Evolutionary conservation across 2,329 filamentous ascomycete species (phyloP).

Genomic region (Botryotinia convoluta): DNA sequence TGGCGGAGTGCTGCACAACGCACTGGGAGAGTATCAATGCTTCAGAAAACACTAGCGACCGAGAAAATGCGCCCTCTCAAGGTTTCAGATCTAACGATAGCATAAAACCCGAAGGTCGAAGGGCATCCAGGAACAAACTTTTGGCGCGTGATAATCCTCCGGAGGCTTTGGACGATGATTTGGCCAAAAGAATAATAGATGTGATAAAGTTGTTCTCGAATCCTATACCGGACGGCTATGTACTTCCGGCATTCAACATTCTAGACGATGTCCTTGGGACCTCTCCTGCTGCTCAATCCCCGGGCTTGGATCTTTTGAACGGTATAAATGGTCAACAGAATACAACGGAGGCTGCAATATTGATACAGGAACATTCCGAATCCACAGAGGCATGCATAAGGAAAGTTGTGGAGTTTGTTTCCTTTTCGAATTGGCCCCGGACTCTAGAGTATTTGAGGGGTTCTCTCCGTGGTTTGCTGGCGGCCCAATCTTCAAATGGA

Average conservation of each 20-base stretch:
- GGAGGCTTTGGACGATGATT: constrained; percentile 45
- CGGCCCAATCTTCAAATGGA: constrained; percentile 32
- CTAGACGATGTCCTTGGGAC: constrained; percentile 48
- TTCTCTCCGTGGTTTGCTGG: constrained; percentile 35
- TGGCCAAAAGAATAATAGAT: constrained; percentile 56
- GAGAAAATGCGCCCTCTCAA: constrained; percentile 30
- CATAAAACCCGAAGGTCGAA: constrained; percentile 27
- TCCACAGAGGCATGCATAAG: constrained; percentile 56
- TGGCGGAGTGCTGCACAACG: constrained; percentile 63
- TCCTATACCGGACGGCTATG: constrained; percentile 56
- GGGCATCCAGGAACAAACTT: constrained; percentile 32
- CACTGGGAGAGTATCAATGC: constrained; percentile 52
- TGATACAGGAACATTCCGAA: constrained; percentile 36
- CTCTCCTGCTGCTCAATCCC: constrained; percentile 34
- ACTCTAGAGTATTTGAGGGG: constrained; percentile 59
- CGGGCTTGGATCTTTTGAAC: constrained; percentile 24
- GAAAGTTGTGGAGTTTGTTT: constrained; percentile 60
- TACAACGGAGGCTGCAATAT: constrained; percentile 32
- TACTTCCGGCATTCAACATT: constrained; percentile 55
- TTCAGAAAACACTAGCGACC: constrained; percentile 27
- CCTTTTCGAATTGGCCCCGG: constrained; percentile 60
- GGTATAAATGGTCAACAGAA: constrained; percentile 34
- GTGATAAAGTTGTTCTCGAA: constrained; percentile 55
- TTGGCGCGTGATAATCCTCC: constrained; percentile 30
- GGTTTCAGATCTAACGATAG: constrained; percentile 22